Evolutionary conservation across 148 eudicot genomes (phyloP), one percentile per base, ranked within the genome.

Genomic region (Salicornia ramosissima): DNA sequence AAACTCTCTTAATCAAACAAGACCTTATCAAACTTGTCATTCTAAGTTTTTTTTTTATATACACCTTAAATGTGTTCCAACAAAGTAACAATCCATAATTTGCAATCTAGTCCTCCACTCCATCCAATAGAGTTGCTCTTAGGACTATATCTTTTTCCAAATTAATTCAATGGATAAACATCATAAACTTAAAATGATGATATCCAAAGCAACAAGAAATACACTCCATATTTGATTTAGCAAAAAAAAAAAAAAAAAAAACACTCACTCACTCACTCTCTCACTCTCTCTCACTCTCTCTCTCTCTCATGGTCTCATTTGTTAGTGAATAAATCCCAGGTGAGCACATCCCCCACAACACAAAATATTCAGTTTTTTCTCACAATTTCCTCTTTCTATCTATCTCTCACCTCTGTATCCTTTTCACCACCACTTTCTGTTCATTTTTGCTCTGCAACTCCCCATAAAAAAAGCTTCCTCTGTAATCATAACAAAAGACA

Each of bases 401-500:
- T 45, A 36, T 15, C 51, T 55, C 54, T 30, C 16, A n/a, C n/a
- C n/a, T n/a, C n/a, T n/a, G 4, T 34, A 8, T 33, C 2, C 21
- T 9, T n/a, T 13, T n/a, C 21, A 25, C 25, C 24, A 31, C 16
- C 26, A 49, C 52, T 58, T 52, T 40, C 24, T 59, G 30, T 52
- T 68, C 33, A 65, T 36, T 60, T 63, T 31, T 46, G 58, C 65
- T 71, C 76, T 67, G 63, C 68, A 71, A 31, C 29, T 9, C 25
- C 42, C 25, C 68, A 46, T 5, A n/a, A 40, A 49, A 36, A 74
- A 77, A 68, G 73, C 53, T 15, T 28, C 13, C 54, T 4, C 10
- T 74, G 74, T 78, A 78, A 78, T 78, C 81, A 78, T 78, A 70
- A 78, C 74, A 69, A 74, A 78, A 74, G 74, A 78, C 77, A 74